phyloP scores from a whole-genome alignment of 2,329 filamentous ascomycete species.

The Emergomyces orientalis region DNA sequence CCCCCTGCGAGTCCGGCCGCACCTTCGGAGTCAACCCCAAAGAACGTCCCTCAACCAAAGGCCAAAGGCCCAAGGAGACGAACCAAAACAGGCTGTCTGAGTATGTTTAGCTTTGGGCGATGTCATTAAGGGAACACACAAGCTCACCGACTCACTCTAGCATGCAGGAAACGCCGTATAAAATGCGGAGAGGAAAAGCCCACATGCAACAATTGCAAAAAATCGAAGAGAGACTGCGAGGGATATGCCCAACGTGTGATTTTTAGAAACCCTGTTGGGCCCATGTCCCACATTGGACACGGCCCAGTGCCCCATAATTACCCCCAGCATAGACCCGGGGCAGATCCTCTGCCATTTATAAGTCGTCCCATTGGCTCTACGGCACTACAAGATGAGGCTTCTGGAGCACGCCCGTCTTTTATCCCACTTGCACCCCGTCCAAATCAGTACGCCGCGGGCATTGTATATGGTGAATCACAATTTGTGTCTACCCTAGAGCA shows the following conservation, averaged over 20 bases:
- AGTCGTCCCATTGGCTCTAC: slow-evolving; percentile 10
- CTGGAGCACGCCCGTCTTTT: slow-evolving; percentile 11
- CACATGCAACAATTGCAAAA: slow-evolving; percentile 39
- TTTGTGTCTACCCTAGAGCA: slow-evolving; percentile 2
- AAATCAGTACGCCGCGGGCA: not conserved
- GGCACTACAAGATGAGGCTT: slow-evolving; percentile 9
- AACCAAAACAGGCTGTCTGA: slow-evolving; percentile 88
- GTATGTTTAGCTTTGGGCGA: slow-evolving; percentile 43
- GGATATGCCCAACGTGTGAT: slow-evolving; percentile 35
- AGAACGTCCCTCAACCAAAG: slow-evolving; percentile 20
- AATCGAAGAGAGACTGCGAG: slow-evolving; percentile 39
- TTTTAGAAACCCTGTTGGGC: slow-evolving; percentile 34
- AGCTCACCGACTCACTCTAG: slow-evolving; percentile 36
- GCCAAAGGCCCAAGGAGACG: slow-evolving; percentile 47
- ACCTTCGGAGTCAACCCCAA: slow-evolving; percentile 14
- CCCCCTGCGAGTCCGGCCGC: not conserved
- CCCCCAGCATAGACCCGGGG: slow-evolving; percentile 12
- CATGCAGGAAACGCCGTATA: slow-evolving; percentile 88
- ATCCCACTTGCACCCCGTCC: slow-evolving; percentile 17
- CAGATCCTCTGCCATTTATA: slow-evolving; percentile 8
- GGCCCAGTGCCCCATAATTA: slow-evolving; percentile 10
- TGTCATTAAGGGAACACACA: not conserved
- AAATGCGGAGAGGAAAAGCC: slow-evolving; percentile 81
- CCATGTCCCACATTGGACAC: slow-evolving; percentile 19
- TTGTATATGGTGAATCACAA: not conserved